A percentile compares a stretch with the other conserved stretches of the same genome.
Conservation (phyloP, 169 alveolate genomes). For the Plasmodium chabaudi region DNA sequence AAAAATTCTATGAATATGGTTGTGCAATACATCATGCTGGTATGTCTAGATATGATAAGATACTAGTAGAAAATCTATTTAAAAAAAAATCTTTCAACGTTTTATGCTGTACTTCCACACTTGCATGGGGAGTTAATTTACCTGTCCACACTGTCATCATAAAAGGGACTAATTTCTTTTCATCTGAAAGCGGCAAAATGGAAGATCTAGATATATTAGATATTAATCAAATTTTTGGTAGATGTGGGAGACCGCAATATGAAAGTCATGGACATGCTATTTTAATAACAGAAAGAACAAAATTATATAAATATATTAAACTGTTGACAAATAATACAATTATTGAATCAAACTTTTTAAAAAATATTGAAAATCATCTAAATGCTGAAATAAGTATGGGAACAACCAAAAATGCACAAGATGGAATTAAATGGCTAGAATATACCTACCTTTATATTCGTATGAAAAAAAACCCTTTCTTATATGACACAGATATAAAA, state of each 20-base stretch:
- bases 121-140: constrained; percentile 99
- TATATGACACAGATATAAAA: constrained; percentile 89
- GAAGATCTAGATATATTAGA: constrained; percentile 97
- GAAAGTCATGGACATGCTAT: constrained; percentile 97
- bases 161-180: constrained; percentile 99
- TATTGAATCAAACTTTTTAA: constrained; percentile 82
- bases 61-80: constrained; percentile 97
- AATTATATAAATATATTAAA: constrained; percentile 80
- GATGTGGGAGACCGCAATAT: constrained; percentile 99
- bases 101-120: constrained; percentile 98
- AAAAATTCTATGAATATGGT: constrained; percentile 94
- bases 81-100: constrained; percentile 96
- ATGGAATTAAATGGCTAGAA: constrained; percentile 95
- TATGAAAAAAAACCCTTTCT: constrained; percentile 89
- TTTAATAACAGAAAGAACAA: constrained; percentile 83
- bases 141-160: constrained; percentile 99
- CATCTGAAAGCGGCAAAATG: constrained; percentile 97
- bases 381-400: constrained; percentile 98
- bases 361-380: constrained; percentile 86
- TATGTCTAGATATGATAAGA: constrained; percentile 96
- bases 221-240: constrained; percentile 99
- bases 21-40: constrained; percentile 99
- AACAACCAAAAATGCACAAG: constrained; percentile 90
- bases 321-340: constrained; percentile 83
- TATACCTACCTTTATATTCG: constrained; percentile 95